Conservation (phyloP, 169 alveolate species). For the Amoebophrya sp. region DNA sequence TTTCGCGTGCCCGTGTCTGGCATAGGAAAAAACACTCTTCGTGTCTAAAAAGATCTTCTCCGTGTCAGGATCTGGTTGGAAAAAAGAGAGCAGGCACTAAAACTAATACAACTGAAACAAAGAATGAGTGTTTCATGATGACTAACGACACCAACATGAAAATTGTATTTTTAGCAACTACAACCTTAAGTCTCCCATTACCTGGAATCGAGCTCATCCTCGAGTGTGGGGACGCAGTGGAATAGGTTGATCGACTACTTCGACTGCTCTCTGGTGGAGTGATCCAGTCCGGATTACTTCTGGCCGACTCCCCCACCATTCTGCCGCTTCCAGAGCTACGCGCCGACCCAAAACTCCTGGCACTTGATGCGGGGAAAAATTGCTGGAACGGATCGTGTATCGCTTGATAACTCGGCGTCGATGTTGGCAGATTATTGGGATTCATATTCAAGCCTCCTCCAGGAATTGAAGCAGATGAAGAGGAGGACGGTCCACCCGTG, state of each 20-base stretch:
- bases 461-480: too few species aligned
- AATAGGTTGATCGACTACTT: background rate
- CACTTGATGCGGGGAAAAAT: background rate
- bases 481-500: too few species aligned
- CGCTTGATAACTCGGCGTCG: background rate
- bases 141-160: background rate
- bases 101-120: background rate
- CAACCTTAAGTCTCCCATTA: background rate
- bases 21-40: background rate
- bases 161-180: background rate
- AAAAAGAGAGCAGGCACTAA: background rate
- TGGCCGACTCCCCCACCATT: background rate
- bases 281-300: background rate
- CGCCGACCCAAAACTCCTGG: background rate
- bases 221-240: background rate
- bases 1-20: conserved; percentile 11
- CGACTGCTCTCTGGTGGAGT: background rate
- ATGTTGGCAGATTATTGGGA: too few species aligned
- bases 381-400: background rate
- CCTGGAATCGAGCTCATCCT: background rate
- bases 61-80: background rate
- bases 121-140: background rate
- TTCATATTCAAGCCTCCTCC: too few species aligned
- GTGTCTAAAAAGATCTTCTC: background rate
- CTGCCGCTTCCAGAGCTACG: background rate